Evolutionary conservation across 2,329 filamentous ascomycete species (phyloP).

Genomic region (Ampelomyces quisqualis): DNA sequence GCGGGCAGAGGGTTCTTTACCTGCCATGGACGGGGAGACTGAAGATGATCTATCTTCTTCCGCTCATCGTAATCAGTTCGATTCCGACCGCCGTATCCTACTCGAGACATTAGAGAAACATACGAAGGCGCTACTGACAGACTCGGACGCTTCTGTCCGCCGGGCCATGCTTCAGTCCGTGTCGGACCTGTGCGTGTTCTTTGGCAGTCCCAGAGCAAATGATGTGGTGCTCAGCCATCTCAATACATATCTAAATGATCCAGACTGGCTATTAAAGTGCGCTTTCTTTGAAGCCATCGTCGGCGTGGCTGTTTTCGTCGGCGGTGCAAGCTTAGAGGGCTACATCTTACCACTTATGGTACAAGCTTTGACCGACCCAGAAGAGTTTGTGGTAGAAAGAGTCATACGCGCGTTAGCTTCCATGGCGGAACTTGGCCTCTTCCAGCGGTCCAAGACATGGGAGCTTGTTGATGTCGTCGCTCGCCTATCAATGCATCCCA

Average conservation of each 20-base stretch:
- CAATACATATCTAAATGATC: constrained; percentile 95
- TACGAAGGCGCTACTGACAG: constrained; percentile 86
- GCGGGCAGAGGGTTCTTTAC: constrained; percentile 77
- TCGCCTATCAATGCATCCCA: constrained; percentile 89
- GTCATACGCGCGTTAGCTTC: constrained; percentile 84
- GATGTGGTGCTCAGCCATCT: constrained; percentile 95
- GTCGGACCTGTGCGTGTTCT: constrained; percentile 89
- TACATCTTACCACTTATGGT: constrained; percentile 96
- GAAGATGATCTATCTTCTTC: constrained; percentile 70
- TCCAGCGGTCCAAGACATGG: constrained; percentile 82
- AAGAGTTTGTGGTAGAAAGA: constrained; percentile 91
- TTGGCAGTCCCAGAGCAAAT: constrained; percentile 85
- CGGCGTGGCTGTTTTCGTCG: constrained; percentile 86
- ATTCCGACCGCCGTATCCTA: constrained; percentile 80
- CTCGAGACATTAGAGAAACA: constrained; percentile 82
- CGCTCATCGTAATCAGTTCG: constrained; percentile 80
- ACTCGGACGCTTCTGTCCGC: constrained; percentile 79
- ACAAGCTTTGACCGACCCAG: constrained; percentile 86
- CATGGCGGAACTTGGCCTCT: constrained; percentile 82
- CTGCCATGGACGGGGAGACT: constrained; percentile 73
- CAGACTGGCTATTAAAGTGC: constrained; percentile 94
- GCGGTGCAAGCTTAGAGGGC: constrained; percentile 84
- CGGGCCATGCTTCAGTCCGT: constrained; percentile 91
- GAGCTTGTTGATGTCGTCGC: constrained; percentile 81
- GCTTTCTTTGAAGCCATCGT: constrained; percentile 96